Evolutionary conservation across 129 eudicot species (phyloP), one percentile per base, ranked within the genome.

Genomic region (Artemisia argyi): DNA sequence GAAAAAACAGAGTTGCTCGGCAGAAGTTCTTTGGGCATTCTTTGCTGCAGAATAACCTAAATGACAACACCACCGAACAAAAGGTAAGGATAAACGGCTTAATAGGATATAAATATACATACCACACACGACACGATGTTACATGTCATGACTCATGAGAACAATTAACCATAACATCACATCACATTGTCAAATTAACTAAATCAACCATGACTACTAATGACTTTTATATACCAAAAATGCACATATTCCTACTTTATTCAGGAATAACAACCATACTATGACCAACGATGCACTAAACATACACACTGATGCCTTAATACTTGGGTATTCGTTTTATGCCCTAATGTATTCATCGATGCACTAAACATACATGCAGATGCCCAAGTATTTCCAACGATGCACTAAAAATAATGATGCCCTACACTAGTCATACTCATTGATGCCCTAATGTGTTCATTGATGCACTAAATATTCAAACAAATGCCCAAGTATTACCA

Each of bases 21-120:
- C 51, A 94, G 82, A 79, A 94, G 98, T 77, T 94, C 98, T 80
- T 94, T 94, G 24, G 98, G 98, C 97, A 94, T 94, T 71, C 98
- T 77, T 82, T 90, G 97, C 84, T 94, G 98, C 65, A 82, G 84
- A 74, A 90, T 84, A 62, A 90, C 97, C 98, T 94, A 82, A 59
- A 64, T 62, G n/a, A 55, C 42, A 3, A 72, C 54, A 77, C 52
- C 56, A 66, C 8, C 50, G 73, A 30, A 59, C 35, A 76, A 10
- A 68, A 46, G 48, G 53, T 11, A 64, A 71, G 55, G 76, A 52
- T 65, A 35, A 51, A 61, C 61, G 50, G 53, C 52, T 46, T 26
- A n/a, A 54, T 61, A 50, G 68, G 46, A 66, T 42, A 54, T 57
- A 57, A 17, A 63, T 19, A 53, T 48, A 53, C 46, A 32, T 6